Base-by-base conservation (phyloP, 1,284 basidiomycete species). In the Pyrrhoderma lamaoense region DNA sequence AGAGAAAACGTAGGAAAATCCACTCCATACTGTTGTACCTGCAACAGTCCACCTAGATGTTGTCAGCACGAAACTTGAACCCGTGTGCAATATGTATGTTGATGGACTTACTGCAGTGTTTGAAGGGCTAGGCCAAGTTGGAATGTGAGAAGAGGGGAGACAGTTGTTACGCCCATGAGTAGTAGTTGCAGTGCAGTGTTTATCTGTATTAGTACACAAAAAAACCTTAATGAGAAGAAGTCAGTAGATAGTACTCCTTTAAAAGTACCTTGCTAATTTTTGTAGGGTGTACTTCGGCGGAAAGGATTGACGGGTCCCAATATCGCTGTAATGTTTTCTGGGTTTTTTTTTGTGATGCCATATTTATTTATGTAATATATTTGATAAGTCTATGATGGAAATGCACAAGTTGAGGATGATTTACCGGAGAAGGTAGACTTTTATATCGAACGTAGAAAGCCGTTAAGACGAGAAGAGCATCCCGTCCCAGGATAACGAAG, bases 361-460 rank as follows among this genome's bases (percentile, higher is more conserved):
- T n/a, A n/a, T n/a, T n/a, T n/a, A n/a, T n/a, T n/a, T n/a, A n/a
- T n/a, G n/a, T n/a, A n/a, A 48, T 44, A 51, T 52, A 46, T 47
- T 9, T 45, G 8, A n/a, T 36, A 14, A 27, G 8, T 23, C 21
- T 8, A 46, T 31, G 16, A 21, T 45, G 31, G 9, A n/a, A n/a
- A n/a, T n/a, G n/a, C n/a, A n/a, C n/a, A n/a, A n/a, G n/a, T 25
- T n/a, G 35, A 16, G n/a, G n/a, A n/a, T n/a, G n/a, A 3, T 65
- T 88, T 58, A 69, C 93, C 92, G 95, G 95, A 44, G 75, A 72
- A 8, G 93, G 88, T 5, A 99, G 71, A 0, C 93, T 90, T 2
- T 83, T 87, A 67, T 90, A 99, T 22, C 95, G 86, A 60, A 97
- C 92, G 64, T 90, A 93, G 64, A 99, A 94, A 2, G 95, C 96